A percentile compares a stretch with the other conserved stretches of the same genome.
phyloP scores from a whole-genome alignment of 2,329 filamentous ascomycete genomes.

The Furcasterigmium sp. region DNA sequence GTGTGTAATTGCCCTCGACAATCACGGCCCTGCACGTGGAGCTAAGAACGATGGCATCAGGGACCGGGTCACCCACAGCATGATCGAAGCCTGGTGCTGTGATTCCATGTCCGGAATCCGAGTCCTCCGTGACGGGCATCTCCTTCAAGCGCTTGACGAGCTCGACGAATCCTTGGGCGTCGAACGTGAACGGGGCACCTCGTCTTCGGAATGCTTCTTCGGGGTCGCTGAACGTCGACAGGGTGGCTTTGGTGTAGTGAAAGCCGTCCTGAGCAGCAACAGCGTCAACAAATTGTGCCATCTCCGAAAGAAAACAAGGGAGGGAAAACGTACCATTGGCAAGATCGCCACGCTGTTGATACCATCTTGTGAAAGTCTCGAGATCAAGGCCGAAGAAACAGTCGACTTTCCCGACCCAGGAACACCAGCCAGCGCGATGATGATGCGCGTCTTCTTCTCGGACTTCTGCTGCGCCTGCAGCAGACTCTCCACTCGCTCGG shows the following conservation, averaged over 20 bases:
- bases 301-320: not conserved
- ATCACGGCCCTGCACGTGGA: constrained; percentile 39
- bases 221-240: constrained; percentile 15
- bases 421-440: constrained; percentile 23
- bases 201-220: constrained; percentile 17
- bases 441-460: constrained; percentile 10
- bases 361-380: constrained; percentile 8
- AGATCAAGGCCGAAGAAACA: constrained; percentile 16
- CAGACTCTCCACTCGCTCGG: no score
- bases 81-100: constrained; percentile 78
- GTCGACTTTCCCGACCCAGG: constrained; percentile 25
- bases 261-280: constrained; percentile 20
- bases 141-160: constrained; percentile 14
- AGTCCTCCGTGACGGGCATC: constrained; percentile 15
- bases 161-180: constrained; percentile 16
- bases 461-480: no score
- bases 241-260: constrained; percentile 17
- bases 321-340: constrained; percentile 16
- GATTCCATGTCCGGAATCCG: constrained; percentile 10
- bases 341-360: constrained; percentile 14
- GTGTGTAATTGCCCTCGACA: constrained; percentile 46
- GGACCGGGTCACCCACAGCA: constrained; percentile 70
- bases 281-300: not conserved
- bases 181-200: constrained; percentile 25
- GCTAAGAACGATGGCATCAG: constrained; percentile 50